Evolutionary conservation across 2,329 filamentous ascomycete species (phyloP), one percentile per base, ranked within the genome.

Genomic region (Cladophialophora yegresii): DNA sequence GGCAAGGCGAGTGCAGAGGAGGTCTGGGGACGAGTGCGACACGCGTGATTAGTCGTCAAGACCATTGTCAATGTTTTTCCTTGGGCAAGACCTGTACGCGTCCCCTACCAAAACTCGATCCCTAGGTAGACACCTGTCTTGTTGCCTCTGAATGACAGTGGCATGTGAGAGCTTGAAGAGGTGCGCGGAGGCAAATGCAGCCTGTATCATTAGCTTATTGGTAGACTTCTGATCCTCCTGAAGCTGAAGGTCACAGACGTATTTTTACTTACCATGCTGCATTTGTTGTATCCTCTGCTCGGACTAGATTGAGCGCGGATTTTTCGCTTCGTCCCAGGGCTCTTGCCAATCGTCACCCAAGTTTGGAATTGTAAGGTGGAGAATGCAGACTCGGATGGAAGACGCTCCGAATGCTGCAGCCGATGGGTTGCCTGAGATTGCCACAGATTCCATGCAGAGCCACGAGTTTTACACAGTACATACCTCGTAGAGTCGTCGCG

Each of bases 1-100:
- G 93, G 91, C 3, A 96, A 91, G 82, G 86, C 85, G 72, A 88
- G 89, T 73, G 87, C 85, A 0, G 91, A 96, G 72, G 92, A 96
- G 74, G 92, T 96, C n/a, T 97, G 93, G 93, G 90, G 90, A 1
- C 82, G 33, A 90, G 64, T 10, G 26, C 47, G 33, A 20, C 30
- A 30, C 13, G 51, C 45, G 36, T 61, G 55, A 54, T 58, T 20
- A 28, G 16, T 2, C 23, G 47, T 23, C 23, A 30, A 47, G 43
- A 16, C 23, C 23, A 23, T 23, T 16, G 23, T 7, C 12, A 28
- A 16, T 33, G 26, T 49, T 28, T 20, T 51, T 45, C 28, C 28
- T 16, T 40, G 5, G 36, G 36, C 13, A n/a, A 7, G 1, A 16
- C n/a, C 3, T 43, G 36, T 13, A 13, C 13, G 36, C 36, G 7